Percentiles rank a stretch among this genome's conserved stretches.
phyloP scores from a whole-genome alignment of 768 basidiomycete genomes.

The Fistulinella prunicolor region DNA sequence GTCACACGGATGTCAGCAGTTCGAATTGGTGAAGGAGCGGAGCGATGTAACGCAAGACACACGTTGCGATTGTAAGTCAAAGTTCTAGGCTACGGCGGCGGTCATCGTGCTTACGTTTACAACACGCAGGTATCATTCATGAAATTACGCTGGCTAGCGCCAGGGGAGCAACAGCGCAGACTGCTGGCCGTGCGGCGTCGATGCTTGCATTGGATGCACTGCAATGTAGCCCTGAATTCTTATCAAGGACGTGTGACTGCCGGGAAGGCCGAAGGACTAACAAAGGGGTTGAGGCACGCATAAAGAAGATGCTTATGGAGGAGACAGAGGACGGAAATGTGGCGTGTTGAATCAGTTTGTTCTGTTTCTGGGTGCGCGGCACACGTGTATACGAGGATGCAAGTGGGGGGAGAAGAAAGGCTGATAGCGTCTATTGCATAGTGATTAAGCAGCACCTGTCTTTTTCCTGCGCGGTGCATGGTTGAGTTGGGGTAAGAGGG shows the following conservation, averaged over 20 bases:
- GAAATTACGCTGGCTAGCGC: constrained; percentile 59
- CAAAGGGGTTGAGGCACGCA: constrained; percentile 39
- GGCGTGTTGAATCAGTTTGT: constrained; percentile 9
- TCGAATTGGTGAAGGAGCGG: constrained; percentile 56
- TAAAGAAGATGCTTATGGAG: constrained; percentile 28
- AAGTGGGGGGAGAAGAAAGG: not conserved
- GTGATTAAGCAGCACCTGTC: constrained; percentile 24
- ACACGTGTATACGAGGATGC: constrained; percentile 8
- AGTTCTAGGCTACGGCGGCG: constrained; percentile 3
- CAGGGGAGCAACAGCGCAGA: constrained; percentile 45
- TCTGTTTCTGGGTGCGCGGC: not conserved
- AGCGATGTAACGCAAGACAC: constrained; percentile 33
- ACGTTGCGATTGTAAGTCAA: constrained; percentile 52
- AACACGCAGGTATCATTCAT: constrained; percentile 60
- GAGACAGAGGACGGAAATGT: constrained; percentile 21
- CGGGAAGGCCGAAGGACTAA: constrained; percentile 35
- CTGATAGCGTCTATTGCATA: constrained; percentile 4
- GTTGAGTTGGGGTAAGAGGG: constrained; percentile 1
- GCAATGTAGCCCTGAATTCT: constrained; percentile 59
- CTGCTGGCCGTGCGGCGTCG: constrained; percentile 61
- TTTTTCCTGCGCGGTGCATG: constrained; percentile 39
- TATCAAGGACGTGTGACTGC: constrained; percentile 69
- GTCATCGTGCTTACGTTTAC: constrained; percentile 16
- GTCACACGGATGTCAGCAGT: constrained; percentile 65
- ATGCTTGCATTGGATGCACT: constrained; percentile 66